phyloP scores from a whole-genome alignment of 257 asterid species.

The Datura wrightii region DNA sequence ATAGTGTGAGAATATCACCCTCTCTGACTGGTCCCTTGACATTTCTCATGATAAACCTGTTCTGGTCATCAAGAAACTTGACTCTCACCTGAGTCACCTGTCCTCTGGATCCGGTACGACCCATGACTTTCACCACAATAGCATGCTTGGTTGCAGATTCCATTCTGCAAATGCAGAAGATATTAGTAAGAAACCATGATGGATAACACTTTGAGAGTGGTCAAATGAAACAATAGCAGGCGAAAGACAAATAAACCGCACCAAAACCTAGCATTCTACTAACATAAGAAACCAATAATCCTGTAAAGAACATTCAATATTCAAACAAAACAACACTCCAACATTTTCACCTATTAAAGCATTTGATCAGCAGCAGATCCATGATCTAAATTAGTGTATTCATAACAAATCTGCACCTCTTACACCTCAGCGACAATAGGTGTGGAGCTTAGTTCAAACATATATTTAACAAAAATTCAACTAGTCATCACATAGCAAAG shows the following conservation, averaged over 20 bases:
- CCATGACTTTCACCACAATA: conserved; percentile 42
- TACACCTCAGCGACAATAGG: not conserved
- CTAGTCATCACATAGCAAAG: not conserved
- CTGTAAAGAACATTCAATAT: not conserved
- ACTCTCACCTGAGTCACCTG: conserved; percentile 49
- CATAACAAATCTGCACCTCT: not conserved
- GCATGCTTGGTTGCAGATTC: conserved; percentile 45
- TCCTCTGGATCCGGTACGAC: conserved; percentile 43
- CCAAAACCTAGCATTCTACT: not conserved
- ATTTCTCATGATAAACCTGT: conserved; percentile 45
- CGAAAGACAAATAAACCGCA: not conserved
- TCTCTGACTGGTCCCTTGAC: conserved; percentile 50
- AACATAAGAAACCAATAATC: not conserved
- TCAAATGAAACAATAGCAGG: not conserved
- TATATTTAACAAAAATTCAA: not conserved
- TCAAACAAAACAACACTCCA: not conserved
- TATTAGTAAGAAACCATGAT: not conserved
- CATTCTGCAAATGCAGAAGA: conserved; percentile 30
- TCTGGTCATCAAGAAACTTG: conserved; percentile 44
- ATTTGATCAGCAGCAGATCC: not conserved
- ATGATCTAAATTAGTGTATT: not conserved
- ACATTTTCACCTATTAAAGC: not conserved
- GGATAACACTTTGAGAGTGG: not conserved
- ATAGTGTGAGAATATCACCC: conserved; percentile 49
- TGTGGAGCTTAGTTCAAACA: not conserved